These are phyloP conservation scores for Hericium rajendrae DNA, from an alignment of 768 basidiomycete genomes.

Conservation along the genomic window DNA sequence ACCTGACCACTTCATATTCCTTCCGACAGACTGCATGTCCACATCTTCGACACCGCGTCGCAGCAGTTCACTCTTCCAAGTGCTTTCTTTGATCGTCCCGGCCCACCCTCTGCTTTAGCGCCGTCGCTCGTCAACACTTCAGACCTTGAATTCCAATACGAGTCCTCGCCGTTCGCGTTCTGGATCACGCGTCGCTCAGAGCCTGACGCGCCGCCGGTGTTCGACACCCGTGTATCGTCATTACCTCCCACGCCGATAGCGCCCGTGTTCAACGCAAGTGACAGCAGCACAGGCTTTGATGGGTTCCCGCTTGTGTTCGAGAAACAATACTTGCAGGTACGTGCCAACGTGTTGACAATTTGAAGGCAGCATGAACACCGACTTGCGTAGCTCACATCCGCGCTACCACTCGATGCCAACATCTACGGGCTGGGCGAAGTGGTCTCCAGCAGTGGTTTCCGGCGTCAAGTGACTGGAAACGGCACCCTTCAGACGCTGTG, in stretches of 20 bases:
- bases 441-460: slow-evolving; percentile 57
- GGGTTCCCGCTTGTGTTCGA: slow-evolving; percentile 70
- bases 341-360: not conserved
- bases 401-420: slow-evolving; percentile 56
- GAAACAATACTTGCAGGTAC: slow-evolving; percentile 67
- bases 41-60: slow-evolving; percentile 52
- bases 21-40: slow-evolving; percentile 47
- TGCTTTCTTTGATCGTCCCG: slow-evolving; percentile 34
- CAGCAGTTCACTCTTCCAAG: slow-evolving; percentile 60
- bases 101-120: slow-evolving; percentile 22
- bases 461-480: slow-evolving; percentile 44
- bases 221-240: slow-evolving; percentile 59
- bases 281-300: slow-evolving; percentile 45
- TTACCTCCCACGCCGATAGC: slow-evolving; percentile 51
- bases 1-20: slow-evolving; percentile 35
- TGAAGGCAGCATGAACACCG: not conserved
- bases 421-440: slow-evolving; percentile 76
- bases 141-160: slow-evolving; percentile 63
- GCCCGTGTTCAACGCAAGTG: slow-evolving; percentile 36
- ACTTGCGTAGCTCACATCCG: slow-evolving; percentile 42
- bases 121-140: slow-evolving; percentile 28
- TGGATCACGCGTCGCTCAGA: slow-evolving; percentile 67
- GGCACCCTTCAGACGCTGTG: slow-evolving; percentile 63
- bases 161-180: slow-evolving; percentile 59
- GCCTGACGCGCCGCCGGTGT: slow-evolving; percentile 45